Percentiles rank a stretch among this genome's conserved stretches.
Evolutionary conservation across 1,284 basidiomycete species (phyloP).

Genomic region (Pseudozyma sp.): DNA sequence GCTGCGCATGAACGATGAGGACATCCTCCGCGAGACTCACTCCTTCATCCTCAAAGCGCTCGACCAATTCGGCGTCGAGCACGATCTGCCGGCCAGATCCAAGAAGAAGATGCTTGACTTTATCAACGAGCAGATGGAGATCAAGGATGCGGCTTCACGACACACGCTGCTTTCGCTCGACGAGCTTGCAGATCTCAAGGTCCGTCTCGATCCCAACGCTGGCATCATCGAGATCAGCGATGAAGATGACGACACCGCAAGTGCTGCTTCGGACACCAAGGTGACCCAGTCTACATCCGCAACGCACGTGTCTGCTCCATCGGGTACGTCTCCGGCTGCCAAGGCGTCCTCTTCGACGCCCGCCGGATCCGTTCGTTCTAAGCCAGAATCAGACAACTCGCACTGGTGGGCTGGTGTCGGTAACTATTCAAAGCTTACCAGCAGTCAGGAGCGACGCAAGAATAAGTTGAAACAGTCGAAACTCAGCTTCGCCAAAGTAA

Average conservation of each 20-base stretch:
- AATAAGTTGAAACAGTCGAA: slow-evolving; percentile 57
- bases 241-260: slow-evolving; percentile 41
- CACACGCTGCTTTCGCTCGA: slow-evolving; percentile 56
- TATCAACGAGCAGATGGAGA: slow-evolving; percentile 59
- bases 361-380: slow-evolving; percentile 7
- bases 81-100: slow-evolving; percentile 45
- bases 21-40: slow-evolving; percentile 61
- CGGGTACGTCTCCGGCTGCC: slow-evolving; percentile 6
- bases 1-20: slow-evolving; percentile 68
- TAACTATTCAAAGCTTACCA: slow-evolving; percentile 30
- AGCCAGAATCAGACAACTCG: slow-evolving; percentile 26
- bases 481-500: slow-evolving; percentile 46
- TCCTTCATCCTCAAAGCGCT: slow-evolving; percentile 61
- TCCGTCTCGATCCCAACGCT: slow-evolving; percentile 38
- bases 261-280: slow-evolving; percentile 29
- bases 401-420: slow-evolving; percentile 52
- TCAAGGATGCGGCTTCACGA: slow-evolving; percentile 46
- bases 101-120: slow-evolving; percentile 58
- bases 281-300: slow-evolving; percentile 12
- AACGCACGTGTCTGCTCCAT: background rate
- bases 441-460: slow-evolving; percentile 37
- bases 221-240: slow-evolving; percentile 47
- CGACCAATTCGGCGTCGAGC: slow-evolving; percentile 49
- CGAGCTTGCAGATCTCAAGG: slow-evolving; percentile 59
- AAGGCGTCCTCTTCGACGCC: slow-evolving; percentile 1